Percentiles rank a stretch among this genome's conserved stretches.
Conservation (phyloP, 192 early-diverging fungal species). For the Diversispora eburnea region DNA sequence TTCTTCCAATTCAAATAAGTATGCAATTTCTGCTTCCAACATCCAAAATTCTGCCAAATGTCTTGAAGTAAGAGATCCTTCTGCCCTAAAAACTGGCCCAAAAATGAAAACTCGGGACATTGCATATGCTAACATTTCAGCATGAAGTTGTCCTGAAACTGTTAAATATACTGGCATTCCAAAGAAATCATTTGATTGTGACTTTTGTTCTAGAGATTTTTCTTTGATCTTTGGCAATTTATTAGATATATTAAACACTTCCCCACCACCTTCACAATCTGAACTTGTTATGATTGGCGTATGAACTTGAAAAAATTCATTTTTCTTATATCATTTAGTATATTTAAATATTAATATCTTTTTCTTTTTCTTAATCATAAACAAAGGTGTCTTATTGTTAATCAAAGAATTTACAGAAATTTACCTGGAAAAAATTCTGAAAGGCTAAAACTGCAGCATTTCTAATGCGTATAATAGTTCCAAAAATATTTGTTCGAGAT, state of each 20-base stretch:
- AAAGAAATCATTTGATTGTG: slow-evolving; percentile 58
- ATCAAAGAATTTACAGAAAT: neutral
- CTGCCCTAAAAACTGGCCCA: slow-evolving; percentile 81
- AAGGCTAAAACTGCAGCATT: slow-evolving; percentile 62
- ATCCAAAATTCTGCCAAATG: slow-evolving; percentile 95
- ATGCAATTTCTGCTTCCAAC: slow-evolving; percentile 84
- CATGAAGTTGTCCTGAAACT: slow-evolving; percentile 84
- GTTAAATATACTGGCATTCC: slow-evolving; percentile 70
- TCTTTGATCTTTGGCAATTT: slow-evolving; percentile 8
- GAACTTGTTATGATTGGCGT: slow-evolving; percentile 80
- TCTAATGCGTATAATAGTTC: slow-evolving; percentile 69
- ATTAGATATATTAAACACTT: slow-evolving; percentile 65
- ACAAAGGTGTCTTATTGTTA: neutral
- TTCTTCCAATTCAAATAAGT: slow-evolving; percentile 57
- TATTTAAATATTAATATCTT: neutral
- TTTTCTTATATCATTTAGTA: slow-evolving; percentile 35
- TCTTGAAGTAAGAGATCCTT: slow-evolving; percentile 72
- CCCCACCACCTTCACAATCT: slow-evolving; percentile 89
- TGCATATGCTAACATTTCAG: slow-evolving; percentile 69
- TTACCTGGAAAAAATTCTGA: slow-evolving; percentile 71
- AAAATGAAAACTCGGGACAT: slow-evolving; percentile 78
- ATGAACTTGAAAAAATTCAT: slow-evolving; percentile 73
- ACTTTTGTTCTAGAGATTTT: slow-evolving; percentile 1
- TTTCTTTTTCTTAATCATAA: too few relatives aligned
- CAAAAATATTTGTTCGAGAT: slow-evolving; percentile 69